Evolutionary conservation across 129 eudicot genomes (phyloP), one percentile per base, ranked within the genome.

Genomic region (Arctium lappa): DNA sequence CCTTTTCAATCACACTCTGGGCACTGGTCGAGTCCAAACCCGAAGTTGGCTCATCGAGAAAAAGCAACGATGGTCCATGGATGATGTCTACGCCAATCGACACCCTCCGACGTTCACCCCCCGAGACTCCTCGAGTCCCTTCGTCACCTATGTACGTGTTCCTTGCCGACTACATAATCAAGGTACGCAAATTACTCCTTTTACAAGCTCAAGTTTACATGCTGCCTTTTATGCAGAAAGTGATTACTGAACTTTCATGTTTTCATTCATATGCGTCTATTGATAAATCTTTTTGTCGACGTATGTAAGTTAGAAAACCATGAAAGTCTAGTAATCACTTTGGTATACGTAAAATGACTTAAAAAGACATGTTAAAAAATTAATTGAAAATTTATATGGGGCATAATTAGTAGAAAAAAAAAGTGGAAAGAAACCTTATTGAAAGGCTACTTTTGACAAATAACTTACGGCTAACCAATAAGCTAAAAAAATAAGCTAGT

Each of bases 11-110:
- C 71, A 92, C 97, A 42, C 91, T 89, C 31, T 90, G 91, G 56
- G 97, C 94, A 72, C 94, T 92, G 46, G 97, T 90, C 30, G 97
- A 92, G 88, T 94, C 97, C 56, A 94, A 82, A 69, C 98, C 97
- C 0, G 98, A 94, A 66, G 98, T 94, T 4, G 98, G 98, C 82
- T 94, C 98, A 72, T 94, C 98, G 46, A 94, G 88, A 86, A 94
- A 94, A 69, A 94, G 89, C 42, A 94, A 86, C 10, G 97, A 89
- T 22, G 98, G 98, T 79, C 93, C 91, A 38, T 92, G 97, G 76
- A 94, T 93, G 79, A 94, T 92, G 81, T 94, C 98, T 22, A 92
- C 92, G 42, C 97, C 98, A 53, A 94, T 91, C 3, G 97, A 89
- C 10, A 94, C 98, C 69, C 98, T 87, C 6, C 97, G 91, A 8